Percentiles rank a stretch among this genome's conserved stretches.
Evolutionary conservation across 1,284 basidiomycete genomes (phyloP).

Genomic region (Porogramme epimiltina): DNA sequence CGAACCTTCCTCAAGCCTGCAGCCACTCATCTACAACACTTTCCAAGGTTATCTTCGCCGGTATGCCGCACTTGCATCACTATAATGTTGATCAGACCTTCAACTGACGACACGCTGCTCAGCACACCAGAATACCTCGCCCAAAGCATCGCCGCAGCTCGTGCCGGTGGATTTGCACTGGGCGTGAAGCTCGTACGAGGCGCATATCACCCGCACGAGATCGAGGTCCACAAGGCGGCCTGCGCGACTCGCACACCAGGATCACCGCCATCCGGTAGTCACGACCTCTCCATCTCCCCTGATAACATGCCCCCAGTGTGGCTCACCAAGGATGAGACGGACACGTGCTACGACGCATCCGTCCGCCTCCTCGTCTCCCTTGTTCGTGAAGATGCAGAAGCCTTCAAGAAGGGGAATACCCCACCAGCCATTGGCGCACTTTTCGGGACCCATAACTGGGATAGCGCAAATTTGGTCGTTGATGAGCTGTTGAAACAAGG

Average conservation of each 20-base stretch:
- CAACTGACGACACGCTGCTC: too few relatives aligned
- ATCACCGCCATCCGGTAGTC: slow-evolving; percentile 27
- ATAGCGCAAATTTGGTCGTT: slow-evolving; percentile 66
- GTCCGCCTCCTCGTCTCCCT: slow-evolving; percentile 60
- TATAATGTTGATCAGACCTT: slow-evolving; percentile 8
- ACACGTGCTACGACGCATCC: slow-evolving; percentile 77
- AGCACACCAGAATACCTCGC: slow-evolving; percentile 75
- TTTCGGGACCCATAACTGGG: slow-evolving; percentile 88
- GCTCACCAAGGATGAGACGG: slow-evolving; percentile 73
- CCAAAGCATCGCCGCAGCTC: slow-evolving; percentile 69
- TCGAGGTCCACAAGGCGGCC: slow-evolving; percentile 47
- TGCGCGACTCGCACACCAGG: slow-evolving; percentile 29
- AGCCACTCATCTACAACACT: slow-evolving; percentile 78
- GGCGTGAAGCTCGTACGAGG: slow-evolving; percentile 96
- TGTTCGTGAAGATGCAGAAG: slow-evolving; percentile 48
- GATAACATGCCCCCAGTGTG: slow-evolving; percentile 70
- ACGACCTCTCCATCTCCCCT: slow-evolving; percentile 50
- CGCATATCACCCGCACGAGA: slow-evolving; percentile 87
- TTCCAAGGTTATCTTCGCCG: slow-evolving; percentile 85
- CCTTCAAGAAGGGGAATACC: slow-evolving; percentile 7
- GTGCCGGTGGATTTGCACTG: slow-evolving; percentile 71
- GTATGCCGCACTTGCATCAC: slow-evolving; percentile 31
- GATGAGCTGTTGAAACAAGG: slow-evolving; percentile 60
- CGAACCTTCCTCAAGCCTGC: slow-evolving; percentile 29
- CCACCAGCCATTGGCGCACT: slow-evolving; percentile 64